Conservation (phyloP, 192 early-diverging fungal species). For the Coemansia sp. region DNA sequence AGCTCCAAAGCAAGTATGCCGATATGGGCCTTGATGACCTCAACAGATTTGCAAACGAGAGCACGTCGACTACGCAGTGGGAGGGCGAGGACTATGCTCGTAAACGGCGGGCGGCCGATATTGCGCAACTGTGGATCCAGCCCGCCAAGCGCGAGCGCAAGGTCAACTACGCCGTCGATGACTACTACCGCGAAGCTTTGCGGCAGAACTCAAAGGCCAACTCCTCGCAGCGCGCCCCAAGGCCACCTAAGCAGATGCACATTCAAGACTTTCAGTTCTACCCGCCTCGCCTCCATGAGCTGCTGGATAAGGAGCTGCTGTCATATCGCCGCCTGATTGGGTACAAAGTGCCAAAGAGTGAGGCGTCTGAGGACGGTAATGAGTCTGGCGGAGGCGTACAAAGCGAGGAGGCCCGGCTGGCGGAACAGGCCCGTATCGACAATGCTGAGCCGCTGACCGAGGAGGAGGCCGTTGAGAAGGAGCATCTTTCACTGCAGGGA, state of each 20-base stretch:
- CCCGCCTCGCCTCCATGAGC: slow-evolving; percentile 68
- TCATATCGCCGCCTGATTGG: slow-evolving; percentile 67
- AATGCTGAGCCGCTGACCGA: slow-evolving; percentile 86
- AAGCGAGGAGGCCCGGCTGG: slow-evolving; percentile 60
- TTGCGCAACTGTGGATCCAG: slow-evolving; percentile 75
- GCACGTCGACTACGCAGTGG: slow-evolving; percentile 84
- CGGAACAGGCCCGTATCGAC: slow-evolving; percentile 85
- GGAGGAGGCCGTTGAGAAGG: slow-evolving; percentile 80
- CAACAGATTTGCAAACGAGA: slow-evolving; percentile 77
- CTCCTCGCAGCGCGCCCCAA: slow-evolving; percentile 61
- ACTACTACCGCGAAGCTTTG: slow-evolving; percentile 88
- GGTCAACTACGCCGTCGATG: slow-evolving; percentile 86
- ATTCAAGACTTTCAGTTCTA: slow-evolving; percentile 94
- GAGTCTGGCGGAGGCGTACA: slow-evolving; percentile 37
- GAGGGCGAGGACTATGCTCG: slow-evolving; percentile 93
- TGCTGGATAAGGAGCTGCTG: slow-evolving; percentile 81
- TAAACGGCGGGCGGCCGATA: slow-evolving; percentile 54
- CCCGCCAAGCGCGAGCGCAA: slow-evolving; percentile 94
- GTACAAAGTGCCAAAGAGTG: slow-evolving; percentile 65
- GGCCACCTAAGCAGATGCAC: slow-evolving; percentile 65
- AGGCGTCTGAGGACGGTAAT: slow-evolving; percentile 40
- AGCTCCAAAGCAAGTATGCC: slow-evolving; percentile 87
- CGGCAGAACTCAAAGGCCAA: slow-evolving; percentile 62
- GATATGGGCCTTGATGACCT: slow-evolving; percentile 91
- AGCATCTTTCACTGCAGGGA: slow-evolving; percentile 61